These are phyloP conservation scores for Curvularia sp. DNA, from an alignment of 2,329 filamentous ascomycete genomes.

Conservation along the genomic window DNA sequence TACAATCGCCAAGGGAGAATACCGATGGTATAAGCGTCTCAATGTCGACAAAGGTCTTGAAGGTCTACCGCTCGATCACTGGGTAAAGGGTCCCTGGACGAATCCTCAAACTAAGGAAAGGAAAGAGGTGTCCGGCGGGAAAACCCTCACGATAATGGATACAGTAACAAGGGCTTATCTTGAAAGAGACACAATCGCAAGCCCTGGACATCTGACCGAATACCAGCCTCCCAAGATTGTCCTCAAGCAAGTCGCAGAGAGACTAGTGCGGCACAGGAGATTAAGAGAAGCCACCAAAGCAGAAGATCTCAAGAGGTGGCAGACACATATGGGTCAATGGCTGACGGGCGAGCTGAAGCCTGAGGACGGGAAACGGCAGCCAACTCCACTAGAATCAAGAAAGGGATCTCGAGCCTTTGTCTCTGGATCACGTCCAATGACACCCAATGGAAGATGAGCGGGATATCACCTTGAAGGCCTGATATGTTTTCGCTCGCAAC, in stretches of 20 bases:
- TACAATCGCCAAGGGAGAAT: slow-evolving; percentile 56
- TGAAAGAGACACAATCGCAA: slow-evolving; percentile 42
- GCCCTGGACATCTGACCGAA: slow-evolving; percentile 49
- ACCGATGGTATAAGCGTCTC: slow-evolving; percentile 60
- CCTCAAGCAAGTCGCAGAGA: slow-evolving; percentile 57
- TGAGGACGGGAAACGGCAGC: slow-evolving; percentile 33
- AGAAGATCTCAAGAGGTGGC: slow-evolving; percentile 46
- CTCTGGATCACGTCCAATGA: slow-evolving; percentile 11
- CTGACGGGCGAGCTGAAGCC: slow-evolving; percentile 44
- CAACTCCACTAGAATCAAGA: slow-evolving; percentile 5
- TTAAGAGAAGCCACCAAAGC: slow-evolving; percentile 51
- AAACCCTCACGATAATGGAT: slow-evolving; percentile 56
- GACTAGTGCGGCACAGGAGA: slow-evolving; percentile 56
- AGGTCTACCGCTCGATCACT: slow-evolving; percentile 57
- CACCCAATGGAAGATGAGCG: slow-evolving; percentile 11
- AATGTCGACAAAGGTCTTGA: slow-evolving; percentile 58
- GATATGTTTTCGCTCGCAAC: background rate
- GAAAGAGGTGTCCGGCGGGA: slow-evolving; percentile 51
- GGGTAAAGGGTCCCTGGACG: slow-evolving; percentile 54
- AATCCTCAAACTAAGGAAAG: slow-evolving; percentile 42
- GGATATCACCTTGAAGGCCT: background rate
- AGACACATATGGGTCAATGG: slow-evolving; percentile 51
- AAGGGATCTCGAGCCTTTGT: slow-evolving; percentile 17
- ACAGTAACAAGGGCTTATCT: slow-evolving; percentile 53
- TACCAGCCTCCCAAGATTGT: slow-evolving; percentile 57